Base-by-base conservation (phyloP, 768 basidiomycete species). In the Russula emetica region DNA sequence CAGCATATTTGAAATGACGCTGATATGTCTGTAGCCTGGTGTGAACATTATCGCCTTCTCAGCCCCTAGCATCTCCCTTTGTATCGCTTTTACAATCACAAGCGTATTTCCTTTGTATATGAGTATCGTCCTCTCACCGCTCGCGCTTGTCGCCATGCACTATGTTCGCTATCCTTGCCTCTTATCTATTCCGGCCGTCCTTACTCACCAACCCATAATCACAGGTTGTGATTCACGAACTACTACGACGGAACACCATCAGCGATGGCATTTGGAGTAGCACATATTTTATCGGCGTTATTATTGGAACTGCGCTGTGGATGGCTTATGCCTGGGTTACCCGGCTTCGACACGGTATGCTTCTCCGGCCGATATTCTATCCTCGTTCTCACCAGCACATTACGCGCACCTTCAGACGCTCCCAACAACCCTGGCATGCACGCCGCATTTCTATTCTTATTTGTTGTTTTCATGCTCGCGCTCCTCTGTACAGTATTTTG, bases 91-190 rank as follows among this genome's bases (percentile, higher is more conserved):
- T 28, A 10, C 28, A 9, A 49, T 60, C 18, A n/a, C 34, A 11
- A 47, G n/a, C 24, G 36, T 60, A 10, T 64, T 59, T 42, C 58
- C 58, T 7, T 64, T 58, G 63, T 59, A 55, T 28, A 47, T 64
- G 51, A 32, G 52, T 16, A 32, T 64, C 14, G n/a, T n/a, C n/a
- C n/a, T n/a, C n/a, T n/a, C n/a, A n/a, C n/a, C n/a, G n/a, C n/a
- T n/a, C n/a, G n/a, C n/a, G n/a, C n/a, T n/a, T n/a, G n/a, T n/a
- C n/a, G n/a, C n/a, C n/a, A n/a, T n/a, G n/a, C n/a, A n/a, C n/a
- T n/a, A n/a, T 36, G 63, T 59, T 40, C n/a, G 57, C 9, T 14
- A 18, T 20, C 16, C 18, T 18, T 34, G n/a, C 26, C n/a, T 22
- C 16, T 13, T 32, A 13, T n/a, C 7, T 0, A 1, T 26, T 28